Conservation (phyloP, 1,284 basidiomycete species). For the Taiwanofungus camphoratus region DNA sequence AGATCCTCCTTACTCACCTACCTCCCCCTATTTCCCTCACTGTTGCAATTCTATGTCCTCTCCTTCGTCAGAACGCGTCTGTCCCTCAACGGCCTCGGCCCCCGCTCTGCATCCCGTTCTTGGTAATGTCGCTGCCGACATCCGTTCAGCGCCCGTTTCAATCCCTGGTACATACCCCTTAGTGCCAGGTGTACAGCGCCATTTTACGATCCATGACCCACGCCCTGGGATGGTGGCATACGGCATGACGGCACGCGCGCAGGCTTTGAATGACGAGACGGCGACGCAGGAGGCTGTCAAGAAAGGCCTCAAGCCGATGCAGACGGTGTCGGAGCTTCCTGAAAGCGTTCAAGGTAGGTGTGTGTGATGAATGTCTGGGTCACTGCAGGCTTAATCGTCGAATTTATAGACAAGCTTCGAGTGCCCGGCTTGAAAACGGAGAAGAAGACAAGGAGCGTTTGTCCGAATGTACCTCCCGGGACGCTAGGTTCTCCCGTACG, state of each 20-base stretch:
- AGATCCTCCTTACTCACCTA: too few species aligned
- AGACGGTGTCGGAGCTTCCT: background rate
- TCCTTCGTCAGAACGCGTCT: too few species aligned
- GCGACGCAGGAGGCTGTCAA: background rate
- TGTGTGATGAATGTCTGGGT: background rate
- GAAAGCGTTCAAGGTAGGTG: background rate
- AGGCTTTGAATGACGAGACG: background rate
- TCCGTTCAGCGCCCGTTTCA: slow-evolving; percentile 7
- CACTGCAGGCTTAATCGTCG: too few species aligned
- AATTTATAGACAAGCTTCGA: background rate
- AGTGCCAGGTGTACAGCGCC: slow-evolving; percentile 15
- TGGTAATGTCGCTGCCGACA: background rate
- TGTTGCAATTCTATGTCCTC: too few species aligned
- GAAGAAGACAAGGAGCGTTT: background rate
- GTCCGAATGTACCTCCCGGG: slow-evolving; percentile 15
- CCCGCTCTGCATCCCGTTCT: slow-evolving; percentile 1
- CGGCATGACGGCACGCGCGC: slow-evolving; percentile 10
- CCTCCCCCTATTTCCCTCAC: too few species aligned
- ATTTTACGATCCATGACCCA: slow-evolving; percentile 12
- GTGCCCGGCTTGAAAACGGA: background rate
- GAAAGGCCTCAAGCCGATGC: background rate
- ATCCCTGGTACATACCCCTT: slow-evolving; percentile 17
- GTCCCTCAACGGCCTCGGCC: background rate
- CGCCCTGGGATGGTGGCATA: slow-evolving; percentile 13
- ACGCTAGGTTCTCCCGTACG: slow-evolving; percentile 13